Conservation (phyloP, 169 alveolate genomes). For the Sarcocystis neurona region DNA sequence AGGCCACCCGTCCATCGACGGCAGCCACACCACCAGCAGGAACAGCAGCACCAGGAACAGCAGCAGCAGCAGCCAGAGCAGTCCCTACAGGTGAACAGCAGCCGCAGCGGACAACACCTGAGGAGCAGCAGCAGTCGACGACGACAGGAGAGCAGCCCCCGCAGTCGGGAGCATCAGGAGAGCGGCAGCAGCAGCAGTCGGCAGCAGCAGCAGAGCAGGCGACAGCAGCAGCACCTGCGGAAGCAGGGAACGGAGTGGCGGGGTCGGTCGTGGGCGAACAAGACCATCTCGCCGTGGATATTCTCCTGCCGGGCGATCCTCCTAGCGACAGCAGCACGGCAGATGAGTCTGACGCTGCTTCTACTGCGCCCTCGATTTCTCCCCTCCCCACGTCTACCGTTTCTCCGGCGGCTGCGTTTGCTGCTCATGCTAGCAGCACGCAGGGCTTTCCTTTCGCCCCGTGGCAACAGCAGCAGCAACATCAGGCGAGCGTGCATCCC, state of each 20-base stretch:
- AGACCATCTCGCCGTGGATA: neutral
- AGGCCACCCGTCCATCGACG: too few species aligned
- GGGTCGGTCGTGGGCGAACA: neutral
- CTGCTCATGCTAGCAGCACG: neutral
- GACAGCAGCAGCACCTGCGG: neutral
- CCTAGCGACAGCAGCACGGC: slow-evolving; percentile 28
- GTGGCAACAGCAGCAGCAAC: too few species aligned
- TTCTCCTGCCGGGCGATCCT: neutral
- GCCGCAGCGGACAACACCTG: too few species aligned
- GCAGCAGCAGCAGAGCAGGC: neutral
- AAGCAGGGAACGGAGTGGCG: neutral
- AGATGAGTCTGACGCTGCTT: slow-evolving; percentile 1
- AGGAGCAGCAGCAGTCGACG: neutral
- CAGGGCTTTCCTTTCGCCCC: too few species aligned
- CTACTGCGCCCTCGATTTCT: slow-evolving; percentile 4
- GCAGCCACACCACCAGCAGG: too few species aligned
- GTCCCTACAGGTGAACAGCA: too few species aligned
- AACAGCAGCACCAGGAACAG: too few species aligned
- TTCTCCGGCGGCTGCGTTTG: neutral
- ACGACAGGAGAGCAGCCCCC: neutral
- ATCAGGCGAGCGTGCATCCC: too few species aligned
- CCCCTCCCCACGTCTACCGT: neutral
- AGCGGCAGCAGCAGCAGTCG: neutral
- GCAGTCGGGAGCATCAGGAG: neutral
- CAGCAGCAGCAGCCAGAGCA: too few species aligned